phyloP scores from a whole-genome alignment of 495 filamentous ascomycete genomes.

The Tetracladium marchalianum region DNA sequence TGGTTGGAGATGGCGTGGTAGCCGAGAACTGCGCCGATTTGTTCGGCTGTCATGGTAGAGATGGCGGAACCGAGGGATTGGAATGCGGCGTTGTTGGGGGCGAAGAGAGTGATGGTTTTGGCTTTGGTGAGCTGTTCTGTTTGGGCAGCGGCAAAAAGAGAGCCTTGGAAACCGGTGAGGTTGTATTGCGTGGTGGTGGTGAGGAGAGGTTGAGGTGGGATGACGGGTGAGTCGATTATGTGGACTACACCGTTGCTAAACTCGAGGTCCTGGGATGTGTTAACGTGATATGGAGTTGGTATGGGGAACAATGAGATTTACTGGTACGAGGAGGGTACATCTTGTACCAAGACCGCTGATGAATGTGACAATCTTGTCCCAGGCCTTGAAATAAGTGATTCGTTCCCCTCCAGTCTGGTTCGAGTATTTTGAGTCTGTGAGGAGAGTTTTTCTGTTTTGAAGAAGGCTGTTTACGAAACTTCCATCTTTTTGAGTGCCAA shows the following conservation, averaged over 20 bases:
- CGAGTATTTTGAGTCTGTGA: conserved; percentile 39
- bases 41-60: conserved; percentile 30
- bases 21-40: conserved; percentile 38
- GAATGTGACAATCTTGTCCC: conserved; percentile 27
- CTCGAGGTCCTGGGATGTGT: conserved; percentile 33
- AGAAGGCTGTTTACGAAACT: conserved; percentile 32
- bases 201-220: conserved; percentile 42
- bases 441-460: conserved; percentile 43
- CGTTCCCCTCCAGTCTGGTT: conserved; percentile 28
- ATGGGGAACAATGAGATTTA: not conserved
- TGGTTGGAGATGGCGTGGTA: conserved; percentile 50
- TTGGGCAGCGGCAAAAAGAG: conserved; percentile 36
- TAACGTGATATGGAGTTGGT: too few relatives aligned
- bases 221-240: conserved; percentile 49
- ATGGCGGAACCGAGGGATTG: conserved; percentile 43
- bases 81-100: conserved; percentile 51
- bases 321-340: conserved; percentile 20
- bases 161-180: conserved; percentile 48
- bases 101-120: conserved; percentile 54
- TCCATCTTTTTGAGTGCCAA: conserved; percentile 37
- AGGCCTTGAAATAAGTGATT: conserved; percentile 22
- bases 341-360: conserved; percentile 27
- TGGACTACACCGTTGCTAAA: conserved; percentile 59
- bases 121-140: conserved; percentile 28
- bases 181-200: conserved; percentile 38